phyloP scores from a whole-genome alignment of 768 basidiomycete species.

The Suillus placidus region DNA sequence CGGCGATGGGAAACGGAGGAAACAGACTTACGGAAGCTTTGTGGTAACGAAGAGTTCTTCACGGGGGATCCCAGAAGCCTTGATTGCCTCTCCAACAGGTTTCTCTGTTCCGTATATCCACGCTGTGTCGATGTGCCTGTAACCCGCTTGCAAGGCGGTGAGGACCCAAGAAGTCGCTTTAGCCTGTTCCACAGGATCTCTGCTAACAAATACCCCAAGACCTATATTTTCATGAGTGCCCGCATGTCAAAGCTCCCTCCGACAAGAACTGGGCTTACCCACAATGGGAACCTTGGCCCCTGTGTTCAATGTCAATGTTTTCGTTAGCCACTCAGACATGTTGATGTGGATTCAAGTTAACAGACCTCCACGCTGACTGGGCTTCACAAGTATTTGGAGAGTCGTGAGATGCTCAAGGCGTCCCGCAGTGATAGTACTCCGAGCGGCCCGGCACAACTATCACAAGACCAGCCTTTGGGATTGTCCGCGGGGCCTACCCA shows the following conservation, averaged over 20 bases:
- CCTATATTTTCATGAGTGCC: slow-evolving; percentile 5
- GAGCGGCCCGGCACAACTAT: not conserved
- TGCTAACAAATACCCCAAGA: slow-evolving; percentile 4
- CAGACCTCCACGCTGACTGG: not conserved
- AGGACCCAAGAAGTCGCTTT: slow-evolving; percentile 2
- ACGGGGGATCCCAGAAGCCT: slow-evolving; percentile 48
- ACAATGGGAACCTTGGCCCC: slow-evolving; percentile 30
- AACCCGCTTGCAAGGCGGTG: slow-evolving; percentile 38
- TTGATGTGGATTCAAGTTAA: not conserved
- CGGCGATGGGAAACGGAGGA: not conserved
- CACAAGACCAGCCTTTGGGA: slow-evolving; percentile 4
- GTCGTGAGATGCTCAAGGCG: not conserved
- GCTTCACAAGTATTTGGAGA: not conserved
- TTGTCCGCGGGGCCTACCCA: not conserved
- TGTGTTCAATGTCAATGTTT: slow-evolving; percentile 27
- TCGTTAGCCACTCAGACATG: slow-evolving; percentile 10
- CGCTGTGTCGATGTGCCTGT: slow-evolving; percentile 48
- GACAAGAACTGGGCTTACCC: slow-evolving; percentile 28
- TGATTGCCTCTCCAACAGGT: slow-evolving; percentile 47
- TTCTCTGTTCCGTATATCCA: slow-evolving; percentile 41
- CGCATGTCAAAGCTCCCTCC: not conserved
- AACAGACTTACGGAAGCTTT: slow-evolving; percentile 41
- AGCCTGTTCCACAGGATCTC: slow-evolving; percentile 9
- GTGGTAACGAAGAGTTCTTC: slow-evolving; percentile 52
- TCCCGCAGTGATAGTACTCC: slow-evolving; percentile 3